Conservation (phyloP, 106 monocot species). For the Dendrobium huoshanense region DNA sequence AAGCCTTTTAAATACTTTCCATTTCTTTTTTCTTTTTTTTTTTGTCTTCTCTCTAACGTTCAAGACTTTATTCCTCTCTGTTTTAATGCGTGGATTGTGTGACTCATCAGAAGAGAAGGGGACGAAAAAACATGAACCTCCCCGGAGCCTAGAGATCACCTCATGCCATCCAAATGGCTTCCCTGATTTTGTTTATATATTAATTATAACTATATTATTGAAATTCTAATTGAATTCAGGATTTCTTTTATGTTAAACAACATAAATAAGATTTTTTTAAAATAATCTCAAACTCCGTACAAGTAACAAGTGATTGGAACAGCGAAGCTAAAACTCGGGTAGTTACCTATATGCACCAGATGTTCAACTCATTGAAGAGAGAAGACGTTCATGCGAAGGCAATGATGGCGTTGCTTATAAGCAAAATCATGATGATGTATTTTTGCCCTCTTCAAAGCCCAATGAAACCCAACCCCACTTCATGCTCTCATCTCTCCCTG, state of each 20-base stretch:
- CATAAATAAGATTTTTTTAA: not conserved
- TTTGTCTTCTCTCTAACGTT: not conserved
- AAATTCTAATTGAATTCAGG: not conserved
- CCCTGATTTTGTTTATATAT: not conserved
- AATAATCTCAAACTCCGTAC: not conserved
- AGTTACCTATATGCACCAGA: constrained; percentile 21
- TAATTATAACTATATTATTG: not conserved
- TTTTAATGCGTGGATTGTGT: constrained; percentile 1
- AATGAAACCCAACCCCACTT: constrained; percentile 15
- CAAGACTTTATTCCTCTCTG: not conserved
- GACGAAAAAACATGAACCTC: not conserved
- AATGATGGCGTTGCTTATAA: constrained; percentile 27
- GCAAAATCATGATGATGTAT: constrained; percentile 23
- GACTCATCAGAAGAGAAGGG: constrained; percentile 5
- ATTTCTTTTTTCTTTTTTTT: not conserved
- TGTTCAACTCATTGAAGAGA: constrained; percentile 22
- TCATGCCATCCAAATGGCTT: not conserved
- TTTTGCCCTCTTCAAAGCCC: constrained; percentile 30
- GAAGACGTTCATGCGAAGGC: constrained; percentile 17
- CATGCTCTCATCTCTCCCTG: constrained; percentile 15
- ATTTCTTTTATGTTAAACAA: not conserved
- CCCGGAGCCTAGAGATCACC: not conserved
- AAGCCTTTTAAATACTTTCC: not conserved
- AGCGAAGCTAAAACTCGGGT: not conserved
- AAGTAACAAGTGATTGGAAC: not conserved